These are phyloP conservation scores for Fusarium metavorans DNA, from an alignment of 2,329 filamentous ascomycete genomes.

Conservation along the genomic window DNA sequence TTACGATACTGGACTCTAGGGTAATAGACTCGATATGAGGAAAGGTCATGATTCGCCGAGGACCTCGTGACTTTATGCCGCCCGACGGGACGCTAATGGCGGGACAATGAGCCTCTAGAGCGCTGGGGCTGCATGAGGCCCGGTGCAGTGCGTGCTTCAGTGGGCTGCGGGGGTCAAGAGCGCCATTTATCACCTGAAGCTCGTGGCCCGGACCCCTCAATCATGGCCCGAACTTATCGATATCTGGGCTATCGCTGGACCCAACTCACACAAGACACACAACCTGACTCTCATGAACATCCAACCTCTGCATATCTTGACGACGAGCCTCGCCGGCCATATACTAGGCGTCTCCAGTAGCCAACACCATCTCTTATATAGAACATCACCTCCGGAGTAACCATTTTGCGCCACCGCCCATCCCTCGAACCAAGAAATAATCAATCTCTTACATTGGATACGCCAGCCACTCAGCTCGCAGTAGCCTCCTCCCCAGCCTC, in stretches of 20 bases:
- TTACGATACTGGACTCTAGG: background rate
- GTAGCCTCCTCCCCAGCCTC: background rate
- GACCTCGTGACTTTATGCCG: background rate
- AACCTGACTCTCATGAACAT: conserved; percentile 1
- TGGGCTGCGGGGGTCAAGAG: conserved; percentile 13
- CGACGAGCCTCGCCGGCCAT: background rate
- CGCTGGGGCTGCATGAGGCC: background rate
- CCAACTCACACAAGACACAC: background rate
- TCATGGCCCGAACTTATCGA: background rate
- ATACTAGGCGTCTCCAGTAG: background rate
- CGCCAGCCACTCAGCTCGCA: conserved; percentile 19
- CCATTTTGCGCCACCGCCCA: background rate
- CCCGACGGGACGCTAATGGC: background rate
- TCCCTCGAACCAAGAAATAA: background rate
- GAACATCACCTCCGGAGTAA: background rate
- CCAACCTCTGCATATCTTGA: conserved; percentile 3
- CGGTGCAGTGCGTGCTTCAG: conserved; percentile 3
- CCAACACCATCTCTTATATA: background rate
- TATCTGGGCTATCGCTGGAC: background rate
- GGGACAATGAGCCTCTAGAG: background rate
- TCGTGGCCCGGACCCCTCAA: conserved; percentile 19
- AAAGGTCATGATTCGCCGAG: background rate
- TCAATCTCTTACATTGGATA: conserved; percentile 12
- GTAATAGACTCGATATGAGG: background rate
- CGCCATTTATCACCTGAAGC: conserved; percentile 11